phyloP scores from a whole-genome alignment of 1,139 yeast genomes.

The Diutina rugosa region DNA sequence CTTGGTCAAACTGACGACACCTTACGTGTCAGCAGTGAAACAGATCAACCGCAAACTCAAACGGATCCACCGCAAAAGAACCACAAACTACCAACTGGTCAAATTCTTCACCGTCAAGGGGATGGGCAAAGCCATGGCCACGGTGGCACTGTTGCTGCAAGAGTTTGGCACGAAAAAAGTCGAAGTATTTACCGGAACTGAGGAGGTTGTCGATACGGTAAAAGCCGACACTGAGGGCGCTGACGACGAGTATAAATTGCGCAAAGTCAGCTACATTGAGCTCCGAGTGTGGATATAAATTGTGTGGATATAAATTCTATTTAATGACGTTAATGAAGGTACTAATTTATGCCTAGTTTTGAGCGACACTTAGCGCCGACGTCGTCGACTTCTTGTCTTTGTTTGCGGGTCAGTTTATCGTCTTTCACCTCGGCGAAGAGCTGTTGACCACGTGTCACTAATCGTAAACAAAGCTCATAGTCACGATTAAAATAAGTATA shows the following conservation, averaged over 20 bases:
- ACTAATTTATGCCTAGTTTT: neutral
- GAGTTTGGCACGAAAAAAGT: slow-evolving; percentile 30
- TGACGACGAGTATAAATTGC: slow-evolving; percentile 26
- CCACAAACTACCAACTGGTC: slow-evolving; percentile 15
- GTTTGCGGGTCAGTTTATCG: neutral
- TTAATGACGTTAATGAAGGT: neutral
- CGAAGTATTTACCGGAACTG: slow-evolving; percentile 43
- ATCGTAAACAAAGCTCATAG: slow-evolving; percentile 28
- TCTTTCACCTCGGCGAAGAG: slow-evolving; percentile 10
- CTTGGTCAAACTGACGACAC: slow-evolving; percentile 45
- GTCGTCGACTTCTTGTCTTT: neutral
- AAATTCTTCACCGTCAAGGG: slow-evolving; percentile 43
- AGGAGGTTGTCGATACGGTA: slow-evolving; percentile 55
- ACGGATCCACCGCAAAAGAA: slow-evolving; percentile 12
- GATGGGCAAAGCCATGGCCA: slow-evolving; percentile 46
- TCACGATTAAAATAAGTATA: slow-evolving; percentile 35
- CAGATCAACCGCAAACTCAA: slow-evolving; percentile 30
- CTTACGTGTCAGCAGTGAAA: slow-evolving; percentile 51
- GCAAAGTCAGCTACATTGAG: slow-evolving; percentile 51
- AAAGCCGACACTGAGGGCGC: slow-evolving; percentile 18
- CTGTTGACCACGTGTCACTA: slow-evolving; percentile 16
- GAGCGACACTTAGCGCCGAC: neutral
- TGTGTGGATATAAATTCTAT: slow-evolving; percentile 4
- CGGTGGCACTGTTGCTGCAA: slow-evolving; percentile 35
- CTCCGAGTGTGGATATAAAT: slow-evolving; percentile 13